Base-by-base conservation (phyloP, 139 green algal genomes). In the Coccomyxa sp. region DNA sequence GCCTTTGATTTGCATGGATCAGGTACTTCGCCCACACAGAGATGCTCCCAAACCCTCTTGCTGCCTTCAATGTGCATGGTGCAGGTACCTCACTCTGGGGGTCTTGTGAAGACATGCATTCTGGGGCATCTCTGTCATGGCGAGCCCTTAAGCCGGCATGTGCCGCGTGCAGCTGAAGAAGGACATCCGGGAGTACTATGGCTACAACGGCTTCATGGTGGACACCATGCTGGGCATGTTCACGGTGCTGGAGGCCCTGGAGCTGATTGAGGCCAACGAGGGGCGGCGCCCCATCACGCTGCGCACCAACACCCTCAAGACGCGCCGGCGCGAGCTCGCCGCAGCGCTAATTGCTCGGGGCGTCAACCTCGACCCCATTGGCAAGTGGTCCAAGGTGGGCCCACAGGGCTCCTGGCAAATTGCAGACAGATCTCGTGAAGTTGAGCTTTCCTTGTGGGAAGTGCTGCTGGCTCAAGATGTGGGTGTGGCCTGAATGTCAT, bases 321-420 rank as follows among this genome's bases (percentile, higher is more conserved):
- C 93, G 31, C 85, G 94, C 68, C 88, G 97, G 12, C 82, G 94
- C 0, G 97, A 99, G 86, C 88, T 99, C 40, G 97, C 97, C 7
- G 93, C 87, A 0, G 88, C 93, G 34, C 91, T 99, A 55, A 99
- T 99, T 84, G 94, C 95, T 81, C 87, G 97, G 9, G 97, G 97
- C 31, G 94, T 99, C 7, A 98, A 96, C 78, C 90, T 99, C n/a
- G 97, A 99, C 84, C 96, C 97, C 41, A 92, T 99, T 39, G 93
- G 96, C 10, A 89, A 92, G 68, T 99, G 96, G 96, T 96, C 89
- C 70, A 99, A 99, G 87, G 94, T 97, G 27, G n/a, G n/a, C n/a
- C n/a, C n/a, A n/a, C n/a, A n/a, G n/a, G n/a, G n/a, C n/a, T n/a
- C n/a, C n/a, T n/a, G n/a, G n/a, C n/a, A n/a, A n/a, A n/a, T n/a